Base-by-base conservation (phyloP, 441 rosid species). In the Daphne laureola region DNA sequence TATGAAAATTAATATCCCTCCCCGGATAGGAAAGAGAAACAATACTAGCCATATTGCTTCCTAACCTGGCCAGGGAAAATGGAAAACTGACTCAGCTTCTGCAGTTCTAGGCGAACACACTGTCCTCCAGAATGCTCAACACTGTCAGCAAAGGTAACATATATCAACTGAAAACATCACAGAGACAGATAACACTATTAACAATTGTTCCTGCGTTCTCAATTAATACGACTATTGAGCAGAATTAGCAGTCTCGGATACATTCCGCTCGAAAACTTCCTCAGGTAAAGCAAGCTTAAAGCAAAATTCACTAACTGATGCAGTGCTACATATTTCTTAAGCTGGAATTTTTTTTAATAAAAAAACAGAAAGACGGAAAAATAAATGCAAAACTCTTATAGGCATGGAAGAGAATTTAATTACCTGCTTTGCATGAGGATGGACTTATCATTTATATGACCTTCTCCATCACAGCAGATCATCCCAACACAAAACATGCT, bases 401-500 rank as follows among this genome's bases (percentile, higher is more conserved):
- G 38, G 38, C 38, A 31, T 31, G 38, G 38, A 31, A 31, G 7
- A 3, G 1, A 31, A 31, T 44, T 16, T 15, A 26, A 16, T 73
- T 80, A 87, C 97, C 97, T 94, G 93, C 94, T 77, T 68, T 90
- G 96, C 74, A 90, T 65, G 75, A 87, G 54, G 70, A 88, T 65
- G 45, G 97, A 90, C 61, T 90, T 86, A 36, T 90, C 97, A 70
- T 90, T 94, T 63, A 94, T 68, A 73, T 76, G 88, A 61, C 98
- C 99, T 63, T 94, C 96, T 55, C 85, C 99, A 54, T 94, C 99
- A 68, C 97, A 87, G 64, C 91, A 86, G 71, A 94, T 79, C 96
- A 94, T 90, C 57, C 99, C 99, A 47, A 84, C 89, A 12, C 94
- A 67, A 68, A 94, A 84, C 46, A 90, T 62, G 64, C 81, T 87